Base-by-base conservation (phyloP, 352 stramenopile species). In the Phytophthora ramorum region DNA sequence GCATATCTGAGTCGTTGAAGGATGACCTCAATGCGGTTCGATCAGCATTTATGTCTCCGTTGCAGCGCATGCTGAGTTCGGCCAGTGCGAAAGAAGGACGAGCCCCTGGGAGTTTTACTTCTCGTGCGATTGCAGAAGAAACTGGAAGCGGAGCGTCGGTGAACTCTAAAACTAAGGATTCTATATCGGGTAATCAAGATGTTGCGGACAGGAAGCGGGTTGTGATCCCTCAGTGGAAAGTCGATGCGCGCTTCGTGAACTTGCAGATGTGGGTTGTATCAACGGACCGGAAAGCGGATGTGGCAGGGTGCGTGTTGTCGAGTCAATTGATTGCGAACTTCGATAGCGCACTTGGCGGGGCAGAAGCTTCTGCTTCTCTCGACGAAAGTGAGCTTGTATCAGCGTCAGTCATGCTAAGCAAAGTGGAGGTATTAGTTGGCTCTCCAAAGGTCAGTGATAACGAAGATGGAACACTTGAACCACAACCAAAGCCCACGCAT, bases 181-280 rank as follows among this genome's bases (percentile, higher is more conserved):
- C 20, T 28, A 30, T 46, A 40, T 51, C 35, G 9, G 13, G 9
- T 13, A 35, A 3, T n/a, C 47, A 66, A 55, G 7, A 4, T 50
- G 49, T 53, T 37, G 20, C 7, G 14, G 7, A 38, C 12, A 45
- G 40, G 19, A 74, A 68, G 14, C 53, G 35, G 8, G 47, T 56
- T 59, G 14, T 22, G 26, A 55, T 71, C 10, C 55, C 71, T 19
- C 22, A 64, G 51, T 81, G 79, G 82, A 84, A 70, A 63, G 44
- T 89, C 40, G 69, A 76, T 34, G 65, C 75, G 3, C 56, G 81
- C 9, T 70, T 93, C 19, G 64, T 63, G 2, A 81, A 86, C 43
- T 48, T 92, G 46, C 68, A 92, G 48, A 19, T 92, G 41, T 93
- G 85, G 85, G 40, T 93, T 12, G 49, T 93, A 10, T 87, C 85